These are phyloP conservation scores for Blastomyces percursus DNA, from an alignment of 2,329 filamentous ascomycete genomes.

Conservation along the genomic window DNA sequence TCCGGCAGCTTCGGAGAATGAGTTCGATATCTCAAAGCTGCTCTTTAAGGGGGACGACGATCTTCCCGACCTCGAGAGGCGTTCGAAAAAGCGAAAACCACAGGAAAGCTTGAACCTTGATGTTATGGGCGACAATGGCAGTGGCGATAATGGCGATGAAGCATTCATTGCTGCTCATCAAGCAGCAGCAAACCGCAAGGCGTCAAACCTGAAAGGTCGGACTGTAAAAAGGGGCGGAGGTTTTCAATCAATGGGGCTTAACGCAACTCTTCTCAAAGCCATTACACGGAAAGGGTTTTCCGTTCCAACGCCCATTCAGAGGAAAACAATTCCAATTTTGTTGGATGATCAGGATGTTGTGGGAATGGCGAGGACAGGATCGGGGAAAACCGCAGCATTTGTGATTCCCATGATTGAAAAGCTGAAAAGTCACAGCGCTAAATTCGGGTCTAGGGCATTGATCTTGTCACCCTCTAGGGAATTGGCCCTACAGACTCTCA, in stretches of 20 bases:
- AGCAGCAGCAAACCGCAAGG: slow-evolving; percentile 77
- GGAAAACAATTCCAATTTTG: slow-evolving; percentile 88
- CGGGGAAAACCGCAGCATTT: slow-evolving; percentile 95
- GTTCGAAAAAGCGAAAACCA: slow-evolving; percentile 23
- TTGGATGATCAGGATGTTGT: slow-evolving; percentile 91
- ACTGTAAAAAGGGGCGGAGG: slow-evolving; percentile 90
- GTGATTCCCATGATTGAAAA: slow-evolving; percentile 97
- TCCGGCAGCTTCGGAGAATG: slow-evolving; percentile 75
- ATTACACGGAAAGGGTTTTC: slow-evolving; percentile 91
- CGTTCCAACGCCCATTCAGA: slow-evolving; percentile 92
- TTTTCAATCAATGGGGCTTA: slow-evolving; percentile 90
- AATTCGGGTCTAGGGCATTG: slow-evolving; percentile 74
- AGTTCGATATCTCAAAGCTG: slow-evolving; percentile 76
- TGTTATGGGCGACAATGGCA: slow-evolving; percentile 52
- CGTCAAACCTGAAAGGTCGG: slow-evolving; percentile 68
- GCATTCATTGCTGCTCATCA: slow-evolving; percentile 85
- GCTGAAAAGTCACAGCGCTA: slow-evolving; percentile 74
- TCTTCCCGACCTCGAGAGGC: slow-evolving; percentile 36
- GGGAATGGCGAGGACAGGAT: slow-evolving; percentile 97
- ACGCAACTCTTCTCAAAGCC: slow-evolving; percentile 71
- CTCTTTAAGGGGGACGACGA: slow-evolving; percentile 56
- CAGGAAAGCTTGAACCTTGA: slow-evolving; percentile 31
- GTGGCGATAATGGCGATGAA: slow-evolving; percentile 53
- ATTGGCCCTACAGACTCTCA: slow-evolving; percentile 84
- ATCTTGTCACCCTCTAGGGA: slow-evolving; percentile 90